Evolutionary conservation across 306 rosid species (phyloP).

Genomic region (Medicago ruthenica): DNA sequence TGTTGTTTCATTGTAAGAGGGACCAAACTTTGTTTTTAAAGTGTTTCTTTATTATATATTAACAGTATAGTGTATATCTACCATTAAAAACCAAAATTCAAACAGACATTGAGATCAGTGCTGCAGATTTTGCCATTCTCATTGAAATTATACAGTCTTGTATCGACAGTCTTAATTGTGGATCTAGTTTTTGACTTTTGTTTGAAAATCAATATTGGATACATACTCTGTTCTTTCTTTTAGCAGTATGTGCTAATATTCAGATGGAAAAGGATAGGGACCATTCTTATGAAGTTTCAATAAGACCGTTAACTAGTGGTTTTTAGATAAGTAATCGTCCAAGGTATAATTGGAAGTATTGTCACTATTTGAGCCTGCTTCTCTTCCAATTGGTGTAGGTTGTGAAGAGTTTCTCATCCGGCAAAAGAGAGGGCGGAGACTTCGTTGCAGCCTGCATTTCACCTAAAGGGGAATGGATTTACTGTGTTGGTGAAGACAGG

Average conservation of each 20-base stretch:
- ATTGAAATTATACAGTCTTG: neutral
- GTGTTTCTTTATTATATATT: neutral
- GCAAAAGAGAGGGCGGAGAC: slow-evolving; percentile 99
- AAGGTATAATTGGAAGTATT: neutral
- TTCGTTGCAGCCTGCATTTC: slow-evolving; percentile 92
- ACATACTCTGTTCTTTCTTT: slow-evolving; percentile 17
- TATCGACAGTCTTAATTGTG: slow-evolving; percentile 3
- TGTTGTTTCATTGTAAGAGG: neutral
- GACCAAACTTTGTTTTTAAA: neutral
- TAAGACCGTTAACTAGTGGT: slow-evolving; percentile 8
- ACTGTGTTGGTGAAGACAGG: slow-evolving; percentile 99
- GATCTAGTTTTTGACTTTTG: neutral
- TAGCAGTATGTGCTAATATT: neutral
- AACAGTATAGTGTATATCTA: neutral
- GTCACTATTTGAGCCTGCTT: slow-evolving; percentile 28
- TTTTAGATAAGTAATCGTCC: slow-evolving; percentile 5
- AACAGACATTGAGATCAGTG: neutral
- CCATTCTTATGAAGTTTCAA: slow-evolving; percentile 1
- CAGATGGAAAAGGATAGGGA: neutral
- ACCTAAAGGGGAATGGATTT: slow-evolving; percentile 99
- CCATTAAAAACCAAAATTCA: neutral
- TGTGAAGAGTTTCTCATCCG: slow-evolving; percentile 98
- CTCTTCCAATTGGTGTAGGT: slow-evolving; percentile 58
- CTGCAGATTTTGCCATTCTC: too few relatives aligned
- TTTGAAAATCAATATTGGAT: neutral